Conservation (phyloP, 306 rosid genomes). For the Begonia peltatifolia region DNA sequence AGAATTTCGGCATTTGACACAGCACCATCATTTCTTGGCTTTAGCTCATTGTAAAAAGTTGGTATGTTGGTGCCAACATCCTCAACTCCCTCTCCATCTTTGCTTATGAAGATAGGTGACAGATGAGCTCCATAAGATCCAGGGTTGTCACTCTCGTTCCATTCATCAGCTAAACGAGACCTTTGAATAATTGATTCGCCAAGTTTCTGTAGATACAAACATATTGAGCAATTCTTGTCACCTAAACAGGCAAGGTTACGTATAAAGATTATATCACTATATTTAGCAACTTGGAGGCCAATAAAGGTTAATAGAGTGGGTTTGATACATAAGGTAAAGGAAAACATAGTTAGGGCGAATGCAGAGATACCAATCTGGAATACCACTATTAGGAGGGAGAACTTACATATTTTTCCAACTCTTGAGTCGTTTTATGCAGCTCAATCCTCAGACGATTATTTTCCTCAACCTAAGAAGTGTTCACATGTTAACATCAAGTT, state of each 20-base stretch:
- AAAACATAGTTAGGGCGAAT: too few species aligned
- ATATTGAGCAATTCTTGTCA: background rate
- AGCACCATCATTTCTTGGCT: conserved; percentile 26
- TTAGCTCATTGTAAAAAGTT: conserved; percentile 15
- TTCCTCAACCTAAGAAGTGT: conserved; percentile 60
- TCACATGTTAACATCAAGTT: conserved; percentile 1
- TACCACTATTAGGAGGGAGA: background rate
- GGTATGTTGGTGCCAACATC: conserved; percentile 1
- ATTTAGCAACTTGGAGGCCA: too few species aligned
- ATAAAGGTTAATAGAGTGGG: too few species aligned
- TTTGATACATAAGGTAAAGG: too few species aligned
- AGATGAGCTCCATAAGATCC: conserved; percentile 37
- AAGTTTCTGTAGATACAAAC: conserved; percentile 35
- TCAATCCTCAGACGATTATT: conserved; percentile 51
- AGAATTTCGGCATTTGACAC: conserved; percentile 16
- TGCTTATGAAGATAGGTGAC: conserved; percentile 21
- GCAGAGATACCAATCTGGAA: too few species aligned
- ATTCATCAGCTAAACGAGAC: conserved; percentile 21
- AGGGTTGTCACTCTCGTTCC: conserved; percentile 28
- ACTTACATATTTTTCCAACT: conserved; percentile 62
- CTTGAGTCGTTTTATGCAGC: conserved; percentile 43
- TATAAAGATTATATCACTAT: too few species aligned
- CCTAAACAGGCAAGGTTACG: too few species aligned
- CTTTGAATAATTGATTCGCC: conserved; percentile 32
- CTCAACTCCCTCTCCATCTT: conserved; percentile 19